Evolutionary conservation across 345 rosid genomes (phyloP).

Genomic region (Citrus unshiu): DNA sequence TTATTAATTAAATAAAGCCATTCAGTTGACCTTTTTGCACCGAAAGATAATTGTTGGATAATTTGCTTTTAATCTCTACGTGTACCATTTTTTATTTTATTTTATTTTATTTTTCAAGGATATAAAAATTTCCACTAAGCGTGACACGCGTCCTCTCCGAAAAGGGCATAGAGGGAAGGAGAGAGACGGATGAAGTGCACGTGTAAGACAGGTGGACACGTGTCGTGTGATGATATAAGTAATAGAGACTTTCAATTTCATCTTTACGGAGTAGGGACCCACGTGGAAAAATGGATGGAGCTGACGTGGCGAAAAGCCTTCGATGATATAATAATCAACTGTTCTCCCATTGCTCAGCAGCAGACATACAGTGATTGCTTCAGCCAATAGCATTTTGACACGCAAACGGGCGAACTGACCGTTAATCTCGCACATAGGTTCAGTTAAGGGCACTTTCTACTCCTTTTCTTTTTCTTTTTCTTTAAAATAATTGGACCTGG

Average conservation of each 20-base stretch:
- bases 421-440: background rate
- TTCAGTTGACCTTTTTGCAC: background rate
- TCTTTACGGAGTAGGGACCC: background rate
- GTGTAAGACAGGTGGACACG: background rate
- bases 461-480: background rate
- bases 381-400: background rate
- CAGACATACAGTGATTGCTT: background rate
- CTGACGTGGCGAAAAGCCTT: background rate
- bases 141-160: background rate
- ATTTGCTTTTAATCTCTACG: background rate
- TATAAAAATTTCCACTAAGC: background rate
- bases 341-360: no score
- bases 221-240: background rate
- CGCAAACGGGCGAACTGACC: background rate
- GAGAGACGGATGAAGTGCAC: background rate
- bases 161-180: background rate
- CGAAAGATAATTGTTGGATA: constrained; percentile 9
- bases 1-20: background rate
- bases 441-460: background rate
- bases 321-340: background rate
- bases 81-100: background rate
- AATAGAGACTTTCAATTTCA: background rate
- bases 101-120: background rate
- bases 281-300: background rate
- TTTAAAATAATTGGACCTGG: no score